phyloP scores from a whole-genome alignment of 495 filamentous ascomycete species.

The Echria macrotheca region DNA sequence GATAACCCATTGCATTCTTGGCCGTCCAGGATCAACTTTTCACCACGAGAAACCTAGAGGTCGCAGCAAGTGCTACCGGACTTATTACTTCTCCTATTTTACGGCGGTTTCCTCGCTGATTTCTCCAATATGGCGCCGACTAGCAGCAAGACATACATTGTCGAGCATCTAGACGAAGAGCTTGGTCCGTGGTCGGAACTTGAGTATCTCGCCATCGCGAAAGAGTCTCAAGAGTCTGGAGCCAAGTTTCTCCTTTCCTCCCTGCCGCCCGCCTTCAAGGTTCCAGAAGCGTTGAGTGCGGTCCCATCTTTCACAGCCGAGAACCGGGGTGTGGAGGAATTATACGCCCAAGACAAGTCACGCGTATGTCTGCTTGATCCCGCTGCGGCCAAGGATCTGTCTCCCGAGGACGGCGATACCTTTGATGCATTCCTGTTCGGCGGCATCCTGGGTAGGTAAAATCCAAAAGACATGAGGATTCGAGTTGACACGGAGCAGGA shows the following conservation, averaged over 20 bases:
- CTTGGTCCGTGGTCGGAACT: slow-evolving; percentile 89
- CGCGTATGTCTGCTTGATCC: slow-evolving; percentile 89
- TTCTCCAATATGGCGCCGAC: slow-evolving; percentile 13
- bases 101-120: too few species aligned
- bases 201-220: slow-evolving; percentile 82
- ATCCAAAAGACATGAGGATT: background rate
- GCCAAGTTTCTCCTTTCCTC: slow-evolving; percentile 80
- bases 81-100: too few species aligned
- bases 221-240: slow-evolving; percentile 64
- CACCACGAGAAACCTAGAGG: too few species aligned
- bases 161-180: slow-evolving; percentile 90
- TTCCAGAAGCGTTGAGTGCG: slow-evolving; percentile 56
- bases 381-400: slow-evolving; percentile 68
- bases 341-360: slow-evolving; percentile 57
- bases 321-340: slow-evolving; percentile 66
- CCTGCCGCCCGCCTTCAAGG: slow-evolving; percentile 59
- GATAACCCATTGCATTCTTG: too few species aligned
- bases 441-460: slow-evolving; percentile 77
- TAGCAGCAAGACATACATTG: slow-evolving; percentile 63
- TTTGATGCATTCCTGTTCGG: slow-evolving; percentile 96
- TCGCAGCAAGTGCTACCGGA: too few species aligned
- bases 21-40: too few species aligned
- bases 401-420: slow-evolving; percentile 69
- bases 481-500: slow-evolving; percentile 45
- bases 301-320: slow-evolving; percentile 61